Evolutionary conservation across 106 monocot genomes (phyloP).

Genomic region (Vanilla planifolia): DNA sequence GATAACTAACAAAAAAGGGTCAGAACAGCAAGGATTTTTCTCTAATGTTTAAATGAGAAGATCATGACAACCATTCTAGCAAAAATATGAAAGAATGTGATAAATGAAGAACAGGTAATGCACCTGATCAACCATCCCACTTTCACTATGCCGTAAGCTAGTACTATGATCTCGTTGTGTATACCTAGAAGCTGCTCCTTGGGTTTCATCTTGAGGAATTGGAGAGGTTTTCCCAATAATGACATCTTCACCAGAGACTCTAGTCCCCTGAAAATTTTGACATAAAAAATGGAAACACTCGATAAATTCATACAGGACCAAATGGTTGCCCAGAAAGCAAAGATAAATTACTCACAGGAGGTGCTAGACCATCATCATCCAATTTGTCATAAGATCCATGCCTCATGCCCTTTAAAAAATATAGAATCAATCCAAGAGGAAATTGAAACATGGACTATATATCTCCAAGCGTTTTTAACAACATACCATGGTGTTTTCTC

Average conservation of each 20-base stretch:
- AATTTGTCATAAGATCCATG: constrained; percentile 98
- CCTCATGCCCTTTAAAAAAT: constrained; percentile 67
- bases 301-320: not conserved
- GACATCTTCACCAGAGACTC: constrained; percentile 99
- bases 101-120: not conserved
- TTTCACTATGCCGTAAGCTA: constrained; percentile 93
- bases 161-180: constrained; percentile 92
- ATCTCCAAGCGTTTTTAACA: not conserved
- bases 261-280: constrained; percentile 61
- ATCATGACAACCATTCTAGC: not conserved
- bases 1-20: not conserved
- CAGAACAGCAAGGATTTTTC: not conserved
- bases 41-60: not conserved
- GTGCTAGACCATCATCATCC: constrained; percentile 99
- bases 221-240: constrained; percentile 98
- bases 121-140: constrained; percentile 99
- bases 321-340: not conserved
- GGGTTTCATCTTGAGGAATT: constrained; percentile 88
- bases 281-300: not conserved
- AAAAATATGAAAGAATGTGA: not conserved
- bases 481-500: constrained; percentile 95
- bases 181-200: constrained; percentile 89
- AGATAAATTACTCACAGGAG: constrained; percentile 61
- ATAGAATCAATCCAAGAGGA: constrained; percentile 2
- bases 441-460: not conserved